Percentiles rank a stretch among this genome's conserved stretches.
These are phyloP conservation scores for Saccharum hybrid DNA, from an alignment of 202 grass and related monocot genomes.

Conservation along the genomic window DNA sequence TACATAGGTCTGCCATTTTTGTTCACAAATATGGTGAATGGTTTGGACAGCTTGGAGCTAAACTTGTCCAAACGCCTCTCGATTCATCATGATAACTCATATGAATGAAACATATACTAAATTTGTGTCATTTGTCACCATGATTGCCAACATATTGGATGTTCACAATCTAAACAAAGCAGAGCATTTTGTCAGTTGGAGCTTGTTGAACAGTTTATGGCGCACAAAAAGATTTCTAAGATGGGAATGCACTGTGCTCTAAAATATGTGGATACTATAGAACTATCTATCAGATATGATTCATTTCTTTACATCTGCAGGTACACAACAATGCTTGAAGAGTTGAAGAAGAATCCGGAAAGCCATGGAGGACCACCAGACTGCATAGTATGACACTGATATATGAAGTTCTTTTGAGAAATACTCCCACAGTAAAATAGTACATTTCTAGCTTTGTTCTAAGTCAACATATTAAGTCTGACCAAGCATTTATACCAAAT, in stretches of 20 bases:
- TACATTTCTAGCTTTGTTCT: not conserved
- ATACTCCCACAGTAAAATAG: not conserved
- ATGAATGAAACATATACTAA: not conserved
- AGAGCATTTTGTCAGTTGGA: not conserved
- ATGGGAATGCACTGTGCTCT: not conserved
- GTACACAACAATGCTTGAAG: conserved; percentile 85
- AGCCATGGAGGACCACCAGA: conserved; percentile 87
- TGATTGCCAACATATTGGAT: not conserved
- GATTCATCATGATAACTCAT: not conserved
- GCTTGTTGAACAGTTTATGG: not conserved
- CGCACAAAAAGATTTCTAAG: not conserved
- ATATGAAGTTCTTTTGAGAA: conserved; percentile 29
- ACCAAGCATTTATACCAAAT: not conserved
- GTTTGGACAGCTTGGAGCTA: not conserved
- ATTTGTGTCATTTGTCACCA: not conserved
- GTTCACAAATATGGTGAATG: not conserved
- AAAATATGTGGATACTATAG: not conserved
- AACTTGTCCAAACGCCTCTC: not conserved
- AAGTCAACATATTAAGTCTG: not conserved
- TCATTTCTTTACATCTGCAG: conserved; percentile 42
- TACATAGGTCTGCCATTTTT: not conserved
- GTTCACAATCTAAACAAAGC: not conserved
- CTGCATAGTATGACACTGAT: conserved; percentile 73
- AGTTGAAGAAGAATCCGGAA: conserved; percentile 84
- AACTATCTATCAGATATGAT: not conserved